Base-by-base conservation (phyloP, 805 yeast species). In the Candida sphagnicola region DNA sequence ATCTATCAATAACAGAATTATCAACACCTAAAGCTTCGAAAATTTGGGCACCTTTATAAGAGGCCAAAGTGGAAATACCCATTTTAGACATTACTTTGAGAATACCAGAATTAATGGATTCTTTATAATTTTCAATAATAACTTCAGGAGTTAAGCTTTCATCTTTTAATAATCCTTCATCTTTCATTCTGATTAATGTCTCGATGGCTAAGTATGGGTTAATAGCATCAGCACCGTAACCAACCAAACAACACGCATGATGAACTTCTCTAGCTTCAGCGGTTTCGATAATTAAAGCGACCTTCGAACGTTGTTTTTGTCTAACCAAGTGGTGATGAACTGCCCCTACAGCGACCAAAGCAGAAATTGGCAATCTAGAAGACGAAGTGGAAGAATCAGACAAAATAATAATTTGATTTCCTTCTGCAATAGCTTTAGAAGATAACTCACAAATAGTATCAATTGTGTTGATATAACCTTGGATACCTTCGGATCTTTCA, bases 41-140 rank as follows among this genome's bases (percentile, higher is more conserved):
- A 57, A 91, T 93, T 71, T 91, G 99, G 19, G 99, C 99, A 65
- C 98, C 98, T 69, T 91, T 91, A 69, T 91, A 91, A n/a, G 96
- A 87, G 10, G 97, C 96, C 60, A 91, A 73, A 21, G 99, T 93
- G 23, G 98, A 90, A 53, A 91, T 93, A 74, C 99, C 99, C 98
- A 91, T 93, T 74, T 93, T 91, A 26, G 97, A 88, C 99, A 91
- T 91, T 43, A 93, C 97, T 72, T 93, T 91, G 53, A 88, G 71
- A 51, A 91, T 83, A 65, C 98, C 98, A 39, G 88, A 84, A 57
- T 91, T 95, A 43, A 86, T 74, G 10, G 97, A 83, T 49, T 79
- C 74, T 58, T 83, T 85, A 69, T 88, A 91, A 71, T 91, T 91
- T 37, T 72, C 72, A 45, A 90, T 64, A 43, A 89, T 74, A 49